These are phyloP conservation scores for Kuraishia ogatae DNA, from an alignment of 805 yeast species.

Conservation along the genomic window DNA sequence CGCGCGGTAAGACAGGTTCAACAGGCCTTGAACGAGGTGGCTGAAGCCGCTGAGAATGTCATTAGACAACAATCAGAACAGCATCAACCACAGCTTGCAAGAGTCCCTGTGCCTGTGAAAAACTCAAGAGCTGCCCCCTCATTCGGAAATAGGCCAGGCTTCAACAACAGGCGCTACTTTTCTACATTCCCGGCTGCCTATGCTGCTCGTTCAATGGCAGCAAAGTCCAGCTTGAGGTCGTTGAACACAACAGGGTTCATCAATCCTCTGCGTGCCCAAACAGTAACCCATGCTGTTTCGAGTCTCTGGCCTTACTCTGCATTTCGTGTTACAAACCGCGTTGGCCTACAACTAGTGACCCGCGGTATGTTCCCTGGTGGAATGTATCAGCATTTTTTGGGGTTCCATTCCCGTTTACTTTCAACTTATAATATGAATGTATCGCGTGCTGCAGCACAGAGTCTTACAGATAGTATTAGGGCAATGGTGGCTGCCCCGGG, in stretches of 20 bases:
- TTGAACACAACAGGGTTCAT: slow-evolving; percentile 1
- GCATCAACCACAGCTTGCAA: slow-evolving; percentile 20
- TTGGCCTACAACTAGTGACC: slow-evolving; percentile 9
- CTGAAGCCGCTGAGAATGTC: slow-evolving; percentile 19
- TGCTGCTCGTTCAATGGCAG: slow-evolving; percentile 4
- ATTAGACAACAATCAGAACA: slow-evolving; percentile 11
- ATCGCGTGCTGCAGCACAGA: slow-evolving; percentile 51
- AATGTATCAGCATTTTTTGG: slow-evolving; percentile 28
- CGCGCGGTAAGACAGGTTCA: slow-evolving; percentile 38
- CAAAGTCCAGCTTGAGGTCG: slow-evolving; percentile 2
- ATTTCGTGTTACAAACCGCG: slow-evolving; percentile 15
- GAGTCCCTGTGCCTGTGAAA: slow-evolving; percentile 29
- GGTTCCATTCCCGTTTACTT: slow-evolving; percentile 20
- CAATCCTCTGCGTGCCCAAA: neutral
- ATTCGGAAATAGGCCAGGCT: slow-evolving; percentile 10
- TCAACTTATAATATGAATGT: neutral
- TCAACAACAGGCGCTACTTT: slow-evolving; percentile 12
- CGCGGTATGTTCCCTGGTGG: slow-evolving; percentile 9
- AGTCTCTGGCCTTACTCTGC: slow-evolving; percentile 11
- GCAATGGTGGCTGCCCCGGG: slow-evolving; percentile 12
- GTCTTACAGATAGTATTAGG: slow-evolving; percentile 41
- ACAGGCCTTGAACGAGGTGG: slow-evolving; percentile 39
- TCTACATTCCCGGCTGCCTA: neutral
- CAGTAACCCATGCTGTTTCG: slow-evolving; percentile 12
- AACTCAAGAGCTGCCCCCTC: slow-evolving; percentile 11